Base-by-base conservation (phyloP, 1,139 yeast species). In the Pichia sp. region DNA sequence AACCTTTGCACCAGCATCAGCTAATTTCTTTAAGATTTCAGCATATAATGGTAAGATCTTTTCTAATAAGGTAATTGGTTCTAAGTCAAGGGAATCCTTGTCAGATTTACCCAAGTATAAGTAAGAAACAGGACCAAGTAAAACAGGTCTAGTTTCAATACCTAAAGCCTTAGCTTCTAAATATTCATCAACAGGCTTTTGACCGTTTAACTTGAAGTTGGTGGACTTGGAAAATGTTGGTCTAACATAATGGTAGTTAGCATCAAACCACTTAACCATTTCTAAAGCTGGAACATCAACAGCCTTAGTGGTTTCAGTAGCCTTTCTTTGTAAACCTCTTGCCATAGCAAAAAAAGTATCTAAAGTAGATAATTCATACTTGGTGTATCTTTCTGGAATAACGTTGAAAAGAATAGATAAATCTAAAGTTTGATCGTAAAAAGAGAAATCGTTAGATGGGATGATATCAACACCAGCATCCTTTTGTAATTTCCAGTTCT, bases 211-310 rank as follows among this genome's bases (percentile, higher is more conserved):
- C 77, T 91, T 89, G 85, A 91, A 93, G 60, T 82, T 80, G 53
- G 97, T 91, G 56, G 88, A 78, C 78, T 88, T 82, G 46, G 96
- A 86, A 74, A 91, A 87, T 57, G 98, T 93, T 70, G 98, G 98
- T 78, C 98, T 87, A 62, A 91, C 97, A 68, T 91, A 93, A 72
- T 91, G 98, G 85, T 91, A 91, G 86, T 91, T 91, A 52, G 97
- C 85, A 71, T 91, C 98, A 59, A 91, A 91, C 98, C 98, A 91
- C 77, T 91, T 91, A 60, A 91, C 98, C 98, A 91, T 91, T 79
- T 91, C 98, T 69, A 87, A 78, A 59, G 98, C 98, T 54, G 97
- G 91, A 50, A 91, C 98, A 69, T 93, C 98, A 57, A 91, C 96
- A 55, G 95, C 95, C 56, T 83, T 76, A 50, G 80, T 66, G 56